phyloP scores from a whole-genome alignment of 2,329 filamentous ascomycete species.

The Triangularia setosa region DNA sequence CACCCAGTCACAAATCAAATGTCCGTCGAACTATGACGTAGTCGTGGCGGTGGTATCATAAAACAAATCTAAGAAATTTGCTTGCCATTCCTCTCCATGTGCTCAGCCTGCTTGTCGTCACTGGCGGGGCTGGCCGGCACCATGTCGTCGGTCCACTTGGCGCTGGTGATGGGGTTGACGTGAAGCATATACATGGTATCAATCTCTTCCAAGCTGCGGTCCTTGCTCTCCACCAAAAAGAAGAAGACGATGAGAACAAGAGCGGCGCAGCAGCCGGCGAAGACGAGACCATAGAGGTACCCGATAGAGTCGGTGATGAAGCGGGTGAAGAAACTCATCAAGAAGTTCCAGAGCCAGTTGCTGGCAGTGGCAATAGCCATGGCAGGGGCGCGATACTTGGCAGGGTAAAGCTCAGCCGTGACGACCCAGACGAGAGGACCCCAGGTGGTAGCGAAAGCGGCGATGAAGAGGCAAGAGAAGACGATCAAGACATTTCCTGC shows the following conservation, averaged over 20 bases:
- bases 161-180: conserved; percentile 49
- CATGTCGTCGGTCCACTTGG: conserved; percentile 21
- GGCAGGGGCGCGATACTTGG: conserved; percentile 55
- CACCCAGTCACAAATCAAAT: neutral
- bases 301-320: conserved; percentile 71
- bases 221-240: conserved; percentile 71
- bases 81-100: neutral
- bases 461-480: conserved; percentile 73
- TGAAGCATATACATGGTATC: conserved; percentile 71
- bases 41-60: neutral
- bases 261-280: conserved; percentile 65
- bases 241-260: conserved; percentile 68
- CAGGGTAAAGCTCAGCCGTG: conserved; percentile 64
- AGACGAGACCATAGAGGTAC: conserved; percentile 72
- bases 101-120: conserved; percentile 9
- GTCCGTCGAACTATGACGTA: neutral
- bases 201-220: conserved; percentile 71
- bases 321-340: conserved; percentile 73
- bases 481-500: conserved; percentile 67
- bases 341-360: conserved; percentile 72
- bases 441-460: conserved; percentile 66
- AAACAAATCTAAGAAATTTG: neutral
- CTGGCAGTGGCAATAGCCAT: conserved; percentile 59
- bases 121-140: conserved; percentile 5
- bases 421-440: conserved; percentile 68